Percentiles rank a stretch among this genome's conserved stretches.
Evolutionary conservation across 176 grass and related monocot genomes (phyloP).

Genomic region (Pontederia paniculata): DNA sequence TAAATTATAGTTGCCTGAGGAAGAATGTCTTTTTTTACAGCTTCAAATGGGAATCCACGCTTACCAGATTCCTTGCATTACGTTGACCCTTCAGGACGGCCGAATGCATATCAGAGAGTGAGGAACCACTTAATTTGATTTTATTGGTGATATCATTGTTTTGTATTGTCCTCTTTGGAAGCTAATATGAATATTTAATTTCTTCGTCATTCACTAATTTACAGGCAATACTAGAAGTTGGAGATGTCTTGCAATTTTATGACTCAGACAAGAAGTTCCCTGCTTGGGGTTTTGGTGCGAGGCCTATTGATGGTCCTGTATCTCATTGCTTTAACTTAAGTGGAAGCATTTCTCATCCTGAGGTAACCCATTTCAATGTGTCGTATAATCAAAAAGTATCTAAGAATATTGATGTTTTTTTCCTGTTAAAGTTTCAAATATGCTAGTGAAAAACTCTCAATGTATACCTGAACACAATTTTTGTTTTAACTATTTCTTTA

Average conservation of each 20-base stretch:
- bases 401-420: not conserved
- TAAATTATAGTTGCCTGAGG: slow-evolving; percentile 14
- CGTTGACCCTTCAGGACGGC: slow-evolving; percentile 90
- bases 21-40: slow-evolving; percentile 28
- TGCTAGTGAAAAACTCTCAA: too few relatives aligned
- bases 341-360: slow-evolving; percentile 81
- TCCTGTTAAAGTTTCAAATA: not conserved
- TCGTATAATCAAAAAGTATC: slow-evolving; percentile 1
- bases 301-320: slow-evolving; percentile 92
- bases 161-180: not conserved
- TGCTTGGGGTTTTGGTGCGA: slow-evolving; percentile 96
- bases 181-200: not conserved
- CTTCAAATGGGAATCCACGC: slow-evolving; percentile 98
- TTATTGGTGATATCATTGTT: not conserved
- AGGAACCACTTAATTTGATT: slow-evolving; percentile 26
- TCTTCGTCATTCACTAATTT: slow-evolving; percentile 23
- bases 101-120: slow-evolving; percentile 99
- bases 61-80: slow-evolving; percentile 99
- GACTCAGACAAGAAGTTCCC: slow-evolving; percentile 61
- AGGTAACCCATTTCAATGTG: slow-evolving; percentile 35
- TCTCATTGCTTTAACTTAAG: slow-evolving; percentile 99
- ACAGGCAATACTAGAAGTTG: slow-evolving; percentile 89
- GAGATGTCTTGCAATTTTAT: slow-evolving; percentile 86
- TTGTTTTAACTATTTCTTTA: too few relatives aligned
- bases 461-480: too few relatives aligned